These are phyloP conservation scores for Capsicum rhomboideum DNA, from an alignment of 257 asterid genomes.

Conservation along the genomic window DNA sequence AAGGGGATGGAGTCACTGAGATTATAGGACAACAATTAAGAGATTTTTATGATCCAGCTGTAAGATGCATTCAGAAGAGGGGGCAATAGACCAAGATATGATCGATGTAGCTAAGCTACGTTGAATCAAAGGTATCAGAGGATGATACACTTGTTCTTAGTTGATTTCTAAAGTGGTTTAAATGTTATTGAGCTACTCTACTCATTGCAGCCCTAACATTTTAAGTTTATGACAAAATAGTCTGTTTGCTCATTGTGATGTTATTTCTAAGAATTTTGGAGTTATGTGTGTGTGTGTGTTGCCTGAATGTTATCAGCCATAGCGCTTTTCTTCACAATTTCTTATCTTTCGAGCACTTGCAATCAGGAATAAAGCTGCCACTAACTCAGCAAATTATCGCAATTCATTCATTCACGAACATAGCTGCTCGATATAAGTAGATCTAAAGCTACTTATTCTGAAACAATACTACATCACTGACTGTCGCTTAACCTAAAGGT, in stretches of 20 bases:
- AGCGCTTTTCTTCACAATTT: too few relatives aligned
- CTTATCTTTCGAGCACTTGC: neutral
- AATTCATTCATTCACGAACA: too few relatives aligned
- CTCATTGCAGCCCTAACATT: neutral
- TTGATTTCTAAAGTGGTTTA: neutral
- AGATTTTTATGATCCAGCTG: slow-evolving; percentile 1
- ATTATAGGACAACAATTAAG: neutral
- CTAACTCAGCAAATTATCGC: too few relatives aligned
- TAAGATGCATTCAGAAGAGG: neutral
- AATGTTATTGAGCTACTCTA: neutral
- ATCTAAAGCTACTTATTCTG: too few relatives aligned
- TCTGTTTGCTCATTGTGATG: too few relatives aligned
- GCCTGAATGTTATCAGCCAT: too few relatives aligned
- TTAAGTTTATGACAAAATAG: too few relatives aligned
- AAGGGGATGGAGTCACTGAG: neutral
- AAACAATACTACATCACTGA: too few relatives aligned
- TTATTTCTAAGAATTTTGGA: too few relatives aligned
- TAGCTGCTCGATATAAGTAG: too few relatives aligned
- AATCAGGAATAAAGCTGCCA: neutral
- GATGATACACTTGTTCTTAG: neutral
- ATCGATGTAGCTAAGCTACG: neutral
- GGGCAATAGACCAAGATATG: slow-evolving; percentile 2
- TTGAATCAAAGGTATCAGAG: neutral
- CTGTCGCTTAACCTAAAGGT: neutral
- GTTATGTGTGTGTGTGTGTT: too few relatives aligned